These are phyloP conservation scores for Calonectria honghensis DNA, from an alignment of 2,329 filamentous ascomycete genomes.

Conservation along the genomic window DNA sequence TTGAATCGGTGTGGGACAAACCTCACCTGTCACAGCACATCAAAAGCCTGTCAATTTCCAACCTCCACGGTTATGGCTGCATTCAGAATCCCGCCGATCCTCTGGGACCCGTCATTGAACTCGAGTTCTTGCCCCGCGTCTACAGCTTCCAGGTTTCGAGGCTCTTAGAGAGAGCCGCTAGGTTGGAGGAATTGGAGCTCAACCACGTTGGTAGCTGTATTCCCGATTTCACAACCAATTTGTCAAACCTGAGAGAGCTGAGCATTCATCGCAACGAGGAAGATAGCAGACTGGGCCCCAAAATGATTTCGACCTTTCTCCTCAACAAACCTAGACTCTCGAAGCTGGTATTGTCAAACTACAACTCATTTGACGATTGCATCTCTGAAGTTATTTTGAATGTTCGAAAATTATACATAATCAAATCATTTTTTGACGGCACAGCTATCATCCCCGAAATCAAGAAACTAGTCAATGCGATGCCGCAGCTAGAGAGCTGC, in stretches of 20 bases:
- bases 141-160: not conserved
- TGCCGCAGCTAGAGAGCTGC: not conserved
- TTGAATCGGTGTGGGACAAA: not conserved
- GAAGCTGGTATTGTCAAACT: not conserved
- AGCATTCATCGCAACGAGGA: not conserved
- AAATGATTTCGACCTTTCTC: not conserved
- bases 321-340: not conserved
- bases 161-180: not conserved
- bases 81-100: too few species aligned
- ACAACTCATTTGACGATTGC: not conserved
- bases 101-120: too few species aligned
- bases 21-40: not conserved
- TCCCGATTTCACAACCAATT: not conserved
- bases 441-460: too few species aligned
- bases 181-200: not conserved
- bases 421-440: not conserved
- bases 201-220: not conserved
- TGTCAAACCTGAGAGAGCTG: not conserved
- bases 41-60: not conserved
- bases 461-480: not conserved
- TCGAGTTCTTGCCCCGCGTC: not conserved
- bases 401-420: not conserved
- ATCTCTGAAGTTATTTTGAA: not conserved
- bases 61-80: not conserved
- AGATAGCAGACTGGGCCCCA: not conserved